phyloP scores from a whole-genome alignment of 306 rosid genomes.

The Fagus sylvatica region DNA sequence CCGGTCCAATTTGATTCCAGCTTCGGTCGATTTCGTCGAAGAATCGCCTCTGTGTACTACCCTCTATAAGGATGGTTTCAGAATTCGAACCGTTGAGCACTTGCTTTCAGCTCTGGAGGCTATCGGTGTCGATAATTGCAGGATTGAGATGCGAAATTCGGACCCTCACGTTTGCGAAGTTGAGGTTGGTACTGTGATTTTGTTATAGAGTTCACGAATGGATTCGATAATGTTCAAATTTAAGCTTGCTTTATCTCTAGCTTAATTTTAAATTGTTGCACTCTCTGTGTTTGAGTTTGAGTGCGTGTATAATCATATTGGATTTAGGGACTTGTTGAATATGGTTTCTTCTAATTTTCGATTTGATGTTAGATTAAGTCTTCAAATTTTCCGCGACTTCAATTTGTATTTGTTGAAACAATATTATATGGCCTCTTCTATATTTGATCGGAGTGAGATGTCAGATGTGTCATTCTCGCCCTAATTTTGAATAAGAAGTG shows the following conservation, averaged over 20 bases:
- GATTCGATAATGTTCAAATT: neutral
- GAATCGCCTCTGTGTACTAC: conserved; percentile 80
- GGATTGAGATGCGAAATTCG: conserved; percentile 54
- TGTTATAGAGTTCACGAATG: neutral
- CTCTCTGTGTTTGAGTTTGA: neutral
- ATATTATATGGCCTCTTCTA: neutral
- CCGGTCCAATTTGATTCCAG: conserved; percentile 52
- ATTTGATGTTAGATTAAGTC: neutral
- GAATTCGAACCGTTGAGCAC: conserved; percentile 81
- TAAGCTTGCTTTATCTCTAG: neutral
- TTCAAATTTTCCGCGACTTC: neutral
- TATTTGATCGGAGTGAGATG: too few species aligned
- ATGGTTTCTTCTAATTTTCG: neutral
- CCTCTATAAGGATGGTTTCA: conserved; percentile 60
- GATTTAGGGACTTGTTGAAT: neutral
- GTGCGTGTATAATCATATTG: neutral
- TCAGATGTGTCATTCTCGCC: too few species aligned
- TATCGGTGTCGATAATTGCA: conserved; percentile 83
- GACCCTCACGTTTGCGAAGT: conserved; percentile 46
- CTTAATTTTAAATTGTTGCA: neutral
- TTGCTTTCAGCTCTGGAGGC: conserved; percentile 92
- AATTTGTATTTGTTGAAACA: neutral
- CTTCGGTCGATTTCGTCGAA: conserved; percentile 54
- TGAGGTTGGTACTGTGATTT: conserved; percentile 49
- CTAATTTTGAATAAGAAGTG: too few species aligned